These are phyloP conservation scores for Carallia pectinifolia DNA, from an alignment of 345 rosid species.

Conservation along the genomic window DNA sequence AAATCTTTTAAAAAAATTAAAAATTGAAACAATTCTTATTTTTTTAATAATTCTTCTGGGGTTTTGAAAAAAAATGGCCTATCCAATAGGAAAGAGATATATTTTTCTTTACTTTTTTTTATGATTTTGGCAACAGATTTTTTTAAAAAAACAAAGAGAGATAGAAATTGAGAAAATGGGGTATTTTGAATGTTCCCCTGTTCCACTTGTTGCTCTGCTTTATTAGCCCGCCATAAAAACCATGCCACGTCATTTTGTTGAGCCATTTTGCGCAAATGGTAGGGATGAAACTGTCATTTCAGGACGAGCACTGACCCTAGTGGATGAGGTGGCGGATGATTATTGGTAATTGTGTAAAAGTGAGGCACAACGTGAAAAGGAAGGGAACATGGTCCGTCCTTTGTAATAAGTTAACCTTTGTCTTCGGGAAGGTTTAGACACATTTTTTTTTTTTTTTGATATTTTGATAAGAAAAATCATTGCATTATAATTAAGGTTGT, in stretches of 20 bases:
- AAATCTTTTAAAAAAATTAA: not conserved
- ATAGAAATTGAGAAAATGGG: constrained; percentile 4
- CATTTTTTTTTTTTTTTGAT: too few relatives aligned
- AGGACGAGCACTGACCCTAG: fast-evolving
- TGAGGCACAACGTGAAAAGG: constrained; percentile 1
- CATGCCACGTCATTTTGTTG: constrained; percentile 20
- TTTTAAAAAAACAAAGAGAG: constrained; percentile 12
- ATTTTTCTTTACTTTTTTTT: too few relatives aligned
- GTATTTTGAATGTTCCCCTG: constrained; percentile 18
- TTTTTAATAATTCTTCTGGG: not conserved
- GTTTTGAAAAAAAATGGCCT: constrained; percentile 38
- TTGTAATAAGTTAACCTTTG: constrained; percentile 29
- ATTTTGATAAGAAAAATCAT: too few relatives aligned
- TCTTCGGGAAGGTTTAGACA: constrained; percentile 15
- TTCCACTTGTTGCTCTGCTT: not conserved
- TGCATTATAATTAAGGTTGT: too few relatives aligned
- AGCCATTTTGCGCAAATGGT: not conserved
- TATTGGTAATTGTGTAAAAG: constrained; percentile 18
- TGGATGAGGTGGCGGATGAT: constrained; percentile 21
- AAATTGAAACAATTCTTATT: not conserved
- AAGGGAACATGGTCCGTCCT: constrained; percentile 3
- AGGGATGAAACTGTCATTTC: constrained; percentile 17
- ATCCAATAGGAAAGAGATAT: constrained; percentile 36
- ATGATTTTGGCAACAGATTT: not conserved
- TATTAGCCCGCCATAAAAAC: constrained; percentile 5